Evolutionary conservation across 2,329 filamentous ascomycete species (phyloP).

Genomic region (Clarireedia hainanense): DNA sequence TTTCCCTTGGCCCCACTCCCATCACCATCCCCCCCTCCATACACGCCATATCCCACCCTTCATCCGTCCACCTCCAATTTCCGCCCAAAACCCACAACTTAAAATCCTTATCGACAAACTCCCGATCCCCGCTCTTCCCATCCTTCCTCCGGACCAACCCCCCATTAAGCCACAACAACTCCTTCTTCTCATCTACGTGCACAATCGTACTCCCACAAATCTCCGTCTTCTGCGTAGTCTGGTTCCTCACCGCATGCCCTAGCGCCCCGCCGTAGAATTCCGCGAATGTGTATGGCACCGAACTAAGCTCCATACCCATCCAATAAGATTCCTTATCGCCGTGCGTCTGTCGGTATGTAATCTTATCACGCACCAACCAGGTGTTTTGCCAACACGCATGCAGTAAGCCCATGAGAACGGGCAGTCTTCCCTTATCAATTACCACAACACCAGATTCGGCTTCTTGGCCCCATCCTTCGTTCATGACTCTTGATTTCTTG

Average conservation of each 20-base stretch:
- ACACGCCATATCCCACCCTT: slow-evolving; percentile 33
- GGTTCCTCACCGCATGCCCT: slow-evolving; percentile 27
- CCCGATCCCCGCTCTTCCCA: slow-evolving; percentile 27
- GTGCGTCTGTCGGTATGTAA: slow-evolving; percentile 35
- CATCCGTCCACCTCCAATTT: neutral
- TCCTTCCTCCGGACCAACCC: slow-evolving; percentile 33
- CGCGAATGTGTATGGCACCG: slow-evolving; percentile 34
- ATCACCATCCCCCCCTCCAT: slow-evolving; percentile 25
- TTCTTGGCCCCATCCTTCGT: slow-evolving; percentile 4
- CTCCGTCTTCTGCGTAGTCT: neutral
- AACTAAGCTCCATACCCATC: slow-evolving; percentile 36
- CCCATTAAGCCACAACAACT: slow-evolving; percentile 37
- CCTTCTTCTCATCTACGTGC: slow-evolving; percentile 33
- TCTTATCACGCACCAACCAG: slow-evolving; percentile 31
- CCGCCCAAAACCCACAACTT: neutral
- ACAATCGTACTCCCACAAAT: slow-evolving; percentile 28
- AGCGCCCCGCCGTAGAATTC: slow-evolving; percentile 35
- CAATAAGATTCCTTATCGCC: slow-evolving; percentile 42
- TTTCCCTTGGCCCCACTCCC: neutral
- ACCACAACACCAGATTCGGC: slow-evolving; percentile 20
- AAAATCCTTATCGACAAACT: slow-evolving; percentile 32
- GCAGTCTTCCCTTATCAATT: slow-evolving; percentile 33
- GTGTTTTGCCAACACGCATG: slow-evolving; percentile 40
- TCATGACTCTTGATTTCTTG: slow-evolving; percentile 2
- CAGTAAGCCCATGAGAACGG: slow-evolving; percentile 34